Evolutionary conservation across 2,329 filamentous ascomycete species (phyloP).

Genomic region (Penicillium sp.): DNA sequence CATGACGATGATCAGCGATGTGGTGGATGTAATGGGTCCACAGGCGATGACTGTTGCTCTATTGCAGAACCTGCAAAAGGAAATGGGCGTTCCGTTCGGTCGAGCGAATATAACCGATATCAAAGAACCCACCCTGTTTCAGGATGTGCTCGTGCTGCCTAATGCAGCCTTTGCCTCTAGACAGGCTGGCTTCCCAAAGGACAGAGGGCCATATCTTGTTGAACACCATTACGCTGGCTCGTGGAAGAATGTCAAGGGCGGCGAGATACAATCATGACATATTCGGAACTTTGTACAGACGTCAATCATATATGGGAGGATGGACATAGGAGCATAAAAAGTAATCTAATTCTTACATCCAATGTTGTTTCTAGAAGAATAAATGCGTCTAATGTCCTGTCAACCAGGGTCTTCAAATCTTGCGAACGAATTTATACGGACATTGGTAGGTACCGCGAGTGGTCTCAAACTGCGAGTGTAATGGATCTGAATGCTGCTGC

Average conservation of each 20-base stretch:
- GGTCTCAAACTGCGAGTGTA: too few relatives aligned
- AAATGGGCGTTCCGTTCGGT: neutral
- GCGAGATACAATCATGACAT: neutral
- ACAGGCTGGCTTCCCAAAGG: slow-evolving; percentile 8
- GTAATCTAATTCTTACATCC: neutral
- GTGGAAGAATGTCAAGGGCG: slow-evolving; percentile 15
- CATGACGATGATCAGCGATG: slow-evolving; percentile 13
- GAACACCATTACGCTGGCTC: slow-evolving; percentile 18
- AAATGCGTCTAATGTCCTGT: neutral
- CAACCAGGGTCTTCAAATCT: neutral
- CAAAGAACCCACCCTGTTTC: slow-evolving; percentile 7
- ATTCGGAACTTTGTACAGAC: neutral
- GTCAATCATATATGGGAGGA: neutral
- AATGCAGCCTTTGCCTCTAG: slow-evolving; percentile 13
- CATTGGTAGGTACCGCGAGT: too few relatives aligned
- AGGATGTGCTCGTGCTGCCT: slow-evolving; percentile 16
- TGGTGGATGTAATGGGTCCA: slow-evolving; percentile 14
- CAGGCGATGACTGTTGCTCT: slow-evolving; percentile 15
- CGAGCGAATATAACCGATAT: slow-evolving; percentile 5
- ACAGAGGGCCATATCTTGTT: slow-evolving; percentile 13
- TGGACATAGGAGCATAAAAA: neutral
- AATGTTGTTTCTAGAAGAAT: neutral
- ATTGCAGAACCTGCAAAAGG: slow-evolving; percentile 4
- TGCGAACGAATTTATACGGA: neutral
- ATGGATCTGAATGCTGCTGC: too few relatives aligned